These are phyloP conservation scores for Naganishia cerealis DNA, from an alignment of 1,284 basidiomycete genomes.

Conservation along the genomic window DNA sequence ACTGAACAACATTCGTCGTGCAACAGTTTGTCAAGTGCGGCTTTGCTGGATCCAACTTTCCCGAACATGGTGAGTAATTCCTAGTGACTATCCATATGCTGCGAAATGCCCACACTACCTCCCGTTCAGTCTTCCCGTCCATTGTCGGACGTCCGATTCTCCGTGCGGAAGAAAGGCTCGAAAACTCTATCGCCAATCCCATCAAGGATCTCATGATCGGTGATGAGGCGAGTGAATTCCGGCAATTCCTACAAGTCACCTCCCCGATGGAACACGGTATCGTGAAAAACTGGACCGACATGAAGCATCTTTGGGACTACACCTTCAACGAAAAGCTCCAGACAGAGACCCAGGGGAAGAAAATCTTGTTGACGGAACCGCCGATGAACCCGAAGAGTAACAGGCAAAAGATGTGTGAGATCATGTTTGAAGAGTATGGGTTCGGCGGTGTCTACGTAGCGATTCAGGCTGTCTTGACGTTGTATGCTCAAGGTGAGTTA, in stretches of 20 bases:
- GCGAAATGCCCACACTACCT: constrained; percentile 8
- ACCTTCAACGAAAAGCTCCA: constrained; percentile 95
- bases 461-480: constrained; percentile 95
- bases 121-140: constrained; percentile 81
- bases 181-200: constrained; percentile 59
- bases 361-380: constrained; percentile 95
- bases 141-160: constrained; percentile 95
- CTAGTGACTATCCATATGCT: constrained; percentile 14
- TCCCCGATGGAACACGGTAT: constrained; percentile 99
- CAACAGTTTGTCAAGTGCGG: constrained; percentile 94
- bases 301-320: constrained; percentile 97
- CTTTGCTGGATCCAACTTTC: constrained; percentile 97
- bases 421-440: constrained; percentile 99
- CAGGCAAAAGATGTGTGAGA: constrained; percentile 89
- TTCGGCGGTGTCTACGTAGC: constrained; percentile 96
- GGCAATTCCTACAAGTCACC: constrained; percentile 92
- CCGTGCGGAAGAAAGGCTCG: constrained; percentile 91
- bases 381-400: constrained; percentile 98
- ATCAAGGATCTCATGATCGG: constrained; percentile 99
- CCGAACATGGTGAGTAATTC: constrained; percentile 75
- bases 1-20: constrained; percentile 8
- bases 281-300: constrained; percentile 98
- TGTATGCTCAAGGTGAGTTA: constrained; percentile 88
- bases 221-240: constrained; percentile 89
- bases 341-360: constrained; percentile 81